Evolutionary conservation across 129 eudicot genomes (phyloP).

Genomic region (Smallanthus sonchifolius): DNA sequence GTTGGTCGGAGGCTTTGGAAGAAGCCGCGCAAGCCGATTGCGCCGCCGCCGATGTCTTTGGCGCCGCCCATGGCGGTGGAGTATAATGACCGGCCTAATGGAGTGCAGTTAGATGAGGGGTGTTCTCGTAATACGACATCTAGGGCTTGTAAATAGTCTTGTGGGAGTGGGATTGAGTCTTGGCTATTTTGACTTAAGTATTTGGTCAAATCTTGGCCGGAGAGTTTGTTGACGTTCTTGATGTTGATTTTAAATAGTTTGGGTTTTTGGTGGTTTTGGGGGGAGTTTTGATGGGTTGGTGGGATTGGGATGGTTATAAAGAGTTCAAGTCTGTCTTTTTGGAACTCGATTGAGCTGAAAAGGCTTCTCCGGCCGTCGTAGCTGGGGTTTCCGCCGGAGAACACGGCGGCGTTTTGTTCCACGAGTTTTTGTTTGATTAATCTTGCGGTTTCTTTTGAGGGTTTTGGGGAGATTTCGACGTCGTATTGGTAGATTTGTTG

Average conservation of each 20-base stretch:
- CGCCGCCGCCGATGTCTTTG: constrained; percentile 86
- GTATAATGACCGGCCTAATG: constrained; percentile 67
- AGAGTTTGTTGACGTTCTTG: constrained; percentile 72
- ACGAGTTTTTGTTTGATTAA: constrained; percentile 56
- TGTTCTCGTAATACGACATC: constrained; percentile 82
- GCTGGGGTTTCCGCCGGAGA: constrained; percentile 68
- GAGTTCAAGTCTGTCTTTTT: constrained; percentile 53
- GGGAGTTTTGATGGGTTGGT: neutral
- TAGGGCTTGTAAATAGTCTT: constrained; percentile 86
- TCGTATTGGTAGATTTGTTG: constrained; percentile 72
- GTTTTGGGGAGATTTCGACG: constrained; percentile 75
- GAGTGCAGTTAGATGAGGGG: constrained; percentile 56
- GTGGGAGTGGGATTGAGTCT: constrained; percentile 64
- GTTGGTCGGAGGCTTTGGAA: constrained; percentile 91
- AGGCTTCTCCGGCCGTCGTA: constrained; percentile 86
- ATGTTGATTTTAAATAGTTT: constrained; percentile 62
- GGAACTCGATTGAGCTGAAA: constrained; percentile 68
- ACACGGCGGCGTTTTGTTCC: constrained; percentile 39
- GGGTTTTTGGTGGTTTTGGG: constrained; percentile 26
- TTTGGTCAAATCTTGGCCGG: constrained; percentile 48
- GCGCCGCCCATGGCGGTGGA: constrained; percentile 67
- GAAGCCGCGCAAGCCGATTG: constrained; percentile 73
- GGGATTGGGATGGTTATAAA: constrained; percentile 59
- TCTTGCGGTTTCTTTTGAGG: constrained; percentile 74
- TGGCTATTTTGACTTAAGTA: constrained; percentile 47